phyloP scores from a whole-genome alignment of 176 grass and related monocot genomes.

The Elymus sibiricus region DNA sequence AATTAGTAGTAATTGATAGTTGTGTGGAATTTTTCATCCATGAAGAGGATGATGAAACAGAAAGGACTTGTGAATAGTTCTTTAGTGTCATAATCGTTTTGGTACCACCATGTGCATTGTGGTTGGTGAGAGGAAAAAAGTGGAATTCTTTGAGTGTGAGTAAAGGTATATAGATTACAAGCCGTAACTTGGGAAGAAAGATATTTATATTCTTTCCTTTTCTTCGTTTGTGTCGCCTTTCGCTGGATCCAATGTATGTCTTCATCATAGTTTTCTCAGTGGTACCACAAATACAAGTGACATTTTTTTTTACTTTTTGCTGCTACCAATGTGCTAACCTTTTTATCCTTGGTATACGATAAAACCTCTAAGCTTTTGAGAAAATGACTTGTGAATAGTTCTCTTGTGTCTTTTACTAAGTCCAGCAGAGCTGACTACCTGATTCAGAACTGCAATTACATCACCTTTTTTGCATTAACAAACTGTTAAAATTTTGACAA shows the following conservation, averaged over 20 bases:
- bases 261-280: background rate
- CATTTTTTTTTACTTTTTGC: background rate
- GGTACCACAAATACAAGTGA: background rate
- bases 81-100: background rate
- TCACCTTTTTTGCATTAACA: background rate
- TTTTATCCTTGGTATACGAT: background rate
- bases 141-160: background rate
- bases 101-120: background rate
- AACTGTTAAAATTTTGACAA: background rate
- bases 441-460: background rate
- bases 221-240: background rate
- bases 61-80: background rate
- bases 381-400: background rate
- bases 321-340: background rate
- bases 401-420: background rate
- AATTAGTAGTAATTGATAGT: background rate
- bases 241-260: background rate
- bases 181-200: background rate
- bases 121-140: background rate
- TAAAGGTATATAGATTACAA: background rate
- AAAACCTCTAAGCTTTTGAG: background rate
- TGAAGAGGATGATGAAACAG: background rate
- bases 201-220: background rate
- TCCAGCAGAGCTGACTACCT: background rate
- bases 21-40: background rate